Conservation (phyloP, 805 yeast genomes). For the Spathaspora passalidarum region DNA sequence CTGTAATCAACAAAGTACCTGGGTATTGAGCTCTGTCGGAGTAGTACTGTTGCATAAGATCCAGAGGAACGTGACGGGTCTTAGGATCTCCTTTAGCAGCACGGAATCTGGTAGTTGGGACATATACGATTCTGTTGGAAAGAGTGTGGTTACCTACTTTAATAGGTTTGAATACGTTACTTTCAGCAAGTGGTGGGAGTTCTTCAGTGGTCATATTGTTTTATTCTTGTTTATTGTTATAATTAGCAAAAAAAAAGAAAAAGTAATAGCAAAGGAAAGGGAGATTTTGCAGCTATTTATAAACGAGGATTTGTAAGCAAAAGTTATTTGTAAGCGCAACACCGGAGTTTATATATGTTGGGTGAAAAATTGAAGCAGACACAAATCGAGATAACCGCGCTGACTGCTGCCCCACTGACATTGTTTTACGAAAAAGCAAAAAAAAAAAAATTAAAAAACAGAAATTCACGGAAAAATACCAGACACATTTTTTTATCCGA, state of each 20-base stretch:
- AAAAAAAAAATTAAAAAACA: no score
- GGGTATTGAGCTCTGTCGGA: conserved; percentile 27
- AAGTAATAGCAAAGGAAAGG: not conserved
- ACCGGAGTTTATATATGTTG: no score
- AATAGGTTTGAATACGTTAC: conserved; percentile 27
- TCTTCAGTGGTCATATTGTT: not conserved
- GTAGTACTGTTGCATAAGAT: conserved; percentile 25
- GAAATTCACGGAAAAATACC: no score
- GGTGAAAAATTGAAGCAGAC: no score
- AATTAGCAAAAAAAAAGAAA: not conserved
- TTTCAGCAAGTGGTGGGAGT: conserved; percentile 9
- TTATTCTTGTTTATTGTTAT: not conserved
- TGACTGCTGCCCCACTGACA: no score
- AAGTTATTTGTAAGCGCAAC: no score
- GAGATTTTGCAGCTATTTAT: not conserved
- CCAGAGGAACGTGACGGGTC: conserved; percentile 23
- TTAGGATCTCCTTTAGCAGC: conserved; percentile 11
- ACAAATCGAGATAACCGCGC: no score
- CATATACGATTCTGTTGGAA: conserved; percentile 18
- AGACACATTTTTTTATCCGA: no score
- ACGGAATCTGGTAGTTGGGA: conserved; percentile 27
- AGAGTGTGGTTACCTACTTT: conserved; percentile 27
- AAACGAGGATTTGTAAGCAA: no score
- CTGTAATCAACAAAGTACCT: conserved; percentile 30
- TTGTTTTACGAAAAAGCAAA: no score